Conservation (phyloP, 495 filamentous ascomycete genomes). For the Neurospora sp. region DNA sequence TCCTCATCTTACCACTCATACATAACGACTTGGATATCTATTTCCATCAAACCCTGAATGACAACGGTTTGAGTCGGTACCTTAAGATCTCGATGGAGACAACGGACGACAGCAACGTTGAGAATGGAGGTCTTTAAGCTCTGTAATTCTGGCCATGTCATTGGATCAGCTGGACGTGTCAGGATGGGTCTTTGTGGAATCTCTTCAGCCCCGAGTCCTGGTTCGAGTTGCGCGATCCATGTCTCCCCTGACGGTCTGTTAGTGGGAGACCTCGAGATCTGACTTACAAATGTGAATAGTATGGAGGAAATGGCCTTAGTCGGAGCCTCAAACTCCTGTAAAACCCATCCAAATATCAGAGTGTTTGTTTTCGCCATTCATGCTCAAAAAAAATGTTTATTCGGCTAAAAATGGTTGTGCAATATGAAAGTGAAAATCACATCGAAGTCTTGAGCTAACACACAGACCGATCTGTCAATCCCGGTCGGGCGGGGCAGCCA, state of each 20-base stretch:
- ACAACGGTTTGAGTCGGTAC: not conserved
- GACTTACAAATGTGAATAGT: not conserved
- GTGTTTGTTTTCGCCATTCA: no score
- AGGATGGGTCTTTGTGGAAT: not conserved
- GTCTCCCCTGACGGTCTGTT: not conserved
- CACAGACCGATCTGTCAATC: not conserved
- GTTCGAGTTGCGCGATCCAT: not conserved
- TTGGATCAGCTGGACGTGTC: not conserved
- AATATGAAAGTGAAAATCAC: not conserved
- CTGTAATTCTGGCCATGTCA: not conserved
- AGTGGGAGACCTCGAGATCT: not conserved
- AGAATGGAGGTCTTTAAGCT: not conserved
- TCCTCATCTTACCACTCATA: not conserved
- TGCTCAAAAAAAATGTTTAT: no score
- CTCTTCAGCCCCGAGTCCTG: not conserved
- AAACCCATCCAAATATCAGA: no score
- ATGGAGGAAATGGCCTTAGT: no score
- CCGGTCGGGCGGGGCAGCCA: not conserved
- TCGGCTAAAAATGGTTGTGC: no score
- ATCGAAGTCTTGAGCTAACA: not conserved
- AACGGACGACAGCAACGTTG: not conserved
- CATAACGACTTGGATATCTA: not conserved
- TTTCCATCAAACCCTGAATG: not conserved
- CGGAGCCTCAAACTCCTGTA: no score
- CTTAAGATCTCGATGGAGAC: not conserved